Percentiles rank a stretch among this genome's conserved stretches.
Conservation (phyloP, 306 rosid species). For the Cicer judaicum region DNA sequence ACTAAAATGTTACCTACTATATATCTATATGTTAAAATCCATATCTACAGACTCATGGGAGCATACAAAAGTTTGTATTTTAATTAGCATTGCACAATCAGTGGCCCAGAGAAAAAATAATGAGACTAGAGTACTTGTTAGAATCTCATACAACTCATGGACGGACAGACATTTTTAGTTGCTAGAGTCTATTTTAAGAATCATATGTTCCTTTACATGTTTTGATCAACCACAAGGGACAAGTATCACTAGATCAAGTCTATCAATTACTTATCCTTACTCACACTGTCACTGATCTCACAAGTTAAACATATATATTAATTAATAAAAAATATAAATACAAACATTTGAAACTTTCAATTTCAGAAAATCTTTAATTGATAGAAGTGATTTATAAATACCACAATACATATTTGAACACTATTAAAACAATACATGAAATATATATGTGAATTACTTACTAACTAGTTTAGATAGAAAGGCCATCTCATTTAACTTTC, state of each 20-base stretch:
- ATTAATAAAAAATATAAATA: no score
- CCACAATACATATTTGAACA: no score
- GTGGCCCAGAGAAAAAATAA: not conserved
- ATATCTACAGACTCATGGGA: not conserved
- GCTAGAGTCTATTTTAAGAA: not conserved
- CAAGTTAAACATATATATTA: no score
- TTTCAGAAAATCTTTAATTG: no score
- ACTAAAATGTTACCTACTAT: no score
- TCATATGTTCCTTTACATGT: not conserved
- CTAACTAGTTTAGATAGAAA: not conserved
- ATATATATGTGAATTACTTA: not conserved
- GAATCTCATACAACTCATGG: not conserved
- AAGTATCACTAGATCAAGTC: not conserved
- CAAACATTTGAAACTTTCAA: no score
- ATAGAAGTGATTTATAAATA: no score
- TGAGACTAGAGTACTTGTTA: not conserved
- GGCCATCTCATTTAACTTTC: not conserved
- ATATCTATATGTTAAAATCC: not conserved
- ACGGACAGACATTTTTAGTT: not conserved
- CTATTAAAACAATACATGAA: no score
- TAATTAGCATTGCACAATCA: not conserved
- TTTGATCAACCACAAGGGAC: not conserved
- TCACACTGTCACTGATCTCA: not conserved
- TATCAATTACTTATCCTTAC: not conserved
- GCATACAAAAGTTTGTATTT: not conserved